phyloP scores from a whole-genome alignment of 257 asterid species.

The Nicotiana sylvestris region DNA sequence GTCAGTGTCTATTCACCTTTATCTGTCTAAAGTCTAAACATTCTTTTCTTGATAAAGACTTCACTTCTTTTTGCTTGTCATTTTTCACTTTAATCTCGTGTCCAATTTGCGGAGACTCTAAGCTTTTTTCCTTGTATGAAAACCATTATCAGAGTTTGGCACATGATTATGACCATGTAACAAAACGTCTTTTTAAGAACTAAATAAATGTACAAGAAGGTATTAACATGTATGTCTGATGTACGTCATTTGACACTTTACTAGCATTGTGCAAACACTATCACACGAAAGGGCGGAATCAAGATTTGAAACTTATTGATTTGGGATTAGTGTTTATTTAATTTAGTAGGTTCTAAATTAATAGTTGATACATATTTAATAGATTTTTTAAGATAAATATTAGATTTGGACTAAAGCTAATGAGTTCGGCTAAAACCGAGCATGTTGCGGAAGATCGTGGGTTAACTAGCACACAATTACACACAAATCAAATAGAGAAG shows the following conservation, averaged over 20 bases:
- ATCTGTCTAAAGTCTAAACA: background rate
- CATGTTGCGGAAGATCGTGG: no score
- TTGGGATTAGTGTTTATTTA: no score
- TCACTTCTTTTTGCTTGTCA: background rate
- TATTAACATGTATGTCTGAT: background rate
- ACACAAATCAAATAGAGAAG: no score
- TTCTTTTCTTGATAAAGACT: conserved; percentile 10
- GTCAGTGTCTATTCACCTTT: background rate
- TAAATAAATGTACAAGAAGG: background rate
- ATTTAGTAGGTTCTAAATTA: no score
- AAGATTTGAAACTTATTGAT: no score
- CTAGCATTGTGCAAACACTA: background rate
- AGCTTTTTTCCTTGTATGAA: background rate
- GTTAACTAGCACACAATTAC: no score
- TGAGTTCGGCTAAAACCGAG: no score
- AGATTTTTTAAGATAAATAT: no score
- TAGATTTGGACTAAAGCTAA: no score
- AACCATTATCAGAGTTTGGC: background rate
- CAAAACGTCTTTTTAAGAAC: background rate
- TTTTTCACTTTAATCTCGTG: background rate
- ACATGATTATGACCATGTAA: background rate
- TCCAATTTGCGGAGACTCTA: background rate
- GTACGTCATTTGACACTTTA: background rate
- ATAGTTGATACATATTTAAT: no score
- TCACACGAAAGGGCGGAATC: background rate